phyloP scores from a whole-genome alignment of 148 eudicot genomes.

The Hydrangea macrophylla region DNA sequence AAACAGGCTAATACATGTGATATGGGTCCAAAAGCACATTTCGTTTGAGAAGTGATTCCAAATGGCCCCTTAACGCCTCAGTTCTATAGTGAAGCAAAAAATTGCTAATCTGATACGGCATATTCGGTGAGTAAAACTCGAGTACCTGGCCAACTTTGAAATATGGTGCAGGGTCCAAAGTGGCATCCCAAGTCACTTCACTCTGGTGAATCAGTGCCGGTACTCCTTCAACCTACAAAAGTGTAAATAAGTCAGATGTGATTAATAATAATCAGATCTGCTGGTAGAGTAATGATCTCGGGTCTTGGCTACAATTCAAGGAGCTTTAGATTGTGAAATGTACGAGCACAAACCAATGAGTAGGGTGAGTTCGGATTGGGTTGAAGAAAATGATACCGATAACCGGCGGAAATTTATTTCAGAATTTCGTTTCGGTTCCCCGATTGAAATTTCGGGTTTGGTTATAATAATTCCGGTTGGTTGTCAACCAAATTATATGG shows the following conservation, averaged over 20 bases:
- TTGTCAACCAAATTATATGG: too few species aligned
- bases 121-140: background rate
- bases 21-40: too few species aligned
- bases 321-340: background rate
- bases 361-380: too few species aligned
- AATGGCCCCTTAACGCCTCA: too few species aligned
- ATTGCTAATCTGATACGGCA: background rate
- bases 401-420: too few species aligned
- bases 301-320: background rate
- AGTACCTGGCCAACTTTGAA: constrained; percentile 88
- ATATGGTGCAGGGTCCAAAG: constrained; percentile 68
- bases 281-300: constrained; percentile 2
- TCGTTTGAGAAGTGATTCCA: too few species aligned
- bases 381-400: too few species aligned
- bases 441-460: too few species aligned
- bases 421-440: too few species aligned
- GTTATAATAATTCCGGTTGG: too few species aligned
- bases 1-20: too few species aligned
- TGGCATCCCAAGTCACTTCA: constrained; percentile 93
- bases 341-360: too few species aligned
- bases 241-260: constrained; percentile 7
- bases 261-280: background rate
- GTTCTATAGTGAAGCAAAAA: background rate
- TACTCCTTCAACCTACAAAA: constrained; percentile 87
- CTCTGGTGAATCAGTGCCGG: constrained; percentile 87